These are phyloP conservation scores for Boletus sp. DNA, from an alignment of 768 basidiomycete genomes.

Conservation along the genomic window DNA sequence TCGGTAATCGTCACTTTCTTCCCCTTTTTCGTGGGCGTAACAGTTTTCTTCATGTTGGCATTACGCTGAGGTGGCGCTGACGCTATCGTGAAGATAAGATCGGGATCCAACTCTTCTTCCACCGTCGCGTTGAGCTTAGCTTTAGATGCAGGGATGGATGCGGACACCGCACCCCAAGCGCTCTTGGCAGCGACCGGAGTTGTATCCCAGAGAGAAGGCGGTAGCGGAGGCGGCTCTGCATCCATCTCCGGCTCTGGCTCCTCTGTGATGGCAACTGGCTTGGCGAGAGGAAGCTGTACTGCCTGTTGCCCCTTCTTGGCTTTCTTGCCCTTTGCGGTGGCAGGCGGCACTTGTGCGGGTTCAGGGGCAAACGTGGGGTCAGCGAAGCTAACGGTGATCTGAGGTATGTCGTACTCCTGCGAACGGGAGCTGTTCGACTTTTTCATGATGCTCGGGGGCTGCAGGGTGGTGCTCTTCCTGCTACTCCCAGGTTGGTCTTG, in stretches of 20 bases:
- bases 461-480: conserved; percentile 10
- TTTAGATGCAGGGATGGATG: conserved; percentile 2
- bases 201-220: conserved; percentile 17
- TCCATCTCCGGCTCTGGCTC: conserved; percentile 16
- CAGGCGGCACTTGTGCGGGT: conserved; percentile 7
- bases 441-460: conserved; percentile 25
- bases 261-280: conserved; percentile 16
- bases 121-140: background rate
- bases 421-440: conserved; percentile 26
- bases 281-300: conserved; percentile 8
- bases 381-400: conserved; percentile 27
- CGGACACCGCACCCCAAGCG: conserved; percentile 5
- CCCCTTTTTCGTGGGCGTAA: conserved; percentile 15
- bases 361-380: conserved; percentile 4
- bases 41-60: conserved; percentile 12
- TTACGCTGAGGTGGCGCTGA: conserved; percentile 5
- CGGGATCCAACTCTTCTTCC: conserved; percentile 10
- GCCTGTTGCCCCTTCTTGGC: conserved; percentile 22
- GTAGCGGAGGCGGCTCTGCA: conserved; percentile 20
- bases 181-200: conserved; percentile 12
- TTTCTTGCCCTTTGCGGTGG: conserved; percentile 22
- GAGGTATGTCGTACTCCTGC: conserved; percentile 26
- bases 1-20: conserved; percentile 27
- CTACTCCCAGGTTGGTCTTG: conserved; percentile 7
- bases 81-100: background rate